Base-by-base conservation (phyloP, 352 stramenopile species). In the Phytopythium aichiense region DNA sequence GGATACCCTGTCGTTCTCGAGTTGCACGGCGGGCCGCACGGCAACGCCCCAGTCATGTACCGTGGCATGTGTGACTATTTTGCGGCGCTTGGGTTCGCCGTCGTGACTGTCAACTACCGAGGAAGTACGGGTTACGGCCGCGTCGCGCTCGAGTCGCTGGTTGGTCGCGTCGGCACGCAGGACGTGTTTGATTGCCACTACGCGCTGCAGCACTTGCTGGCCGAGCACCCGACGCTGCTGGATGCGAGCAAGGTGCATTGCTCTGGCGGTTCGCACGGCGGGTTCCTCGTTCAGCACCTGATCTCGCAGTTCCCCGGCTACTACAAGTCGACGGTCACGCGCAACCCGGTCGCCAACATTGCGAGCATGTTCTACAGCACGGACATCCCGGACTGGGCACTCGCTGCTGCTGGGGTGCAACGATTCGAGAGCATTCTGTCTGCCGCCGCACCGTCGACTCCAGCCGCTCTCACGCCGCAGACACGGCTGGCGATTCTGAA, bases 301-400 rank as follows among this genome's bases (percentile, higher is more conserved):
- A 95, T 98, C 54, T 90, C 81, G 12, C 91, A 98, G 69, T 97
- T 98, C 73, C 95, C 96, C n/a, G 77, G 87, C 16, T 86, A 98
- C 51, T 99, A 98, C 80, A 88, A 89, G 65, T 96, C 89, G 22
- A 94, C 82, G 25, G 87, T 91, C 30, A 74, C 88, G 53, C 79
- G 88, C 43, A 98, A 98, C 74, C 95, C 93, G 3, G 93, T 98
- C 7, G 96, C 87, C 0, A 98, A 99, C 74, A 96, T 99, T 64
- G 81, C 93, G 28, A 90, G 79, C 38, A 92, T 98, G 85, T 89
- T 97, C 42, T 97, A 92, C 68, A 83, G 84, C 22, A 98, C 90
- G 18, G 96, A 99, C 74, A 99, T 99, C 74, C 91, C 93, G n/a
- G 96, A 99, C 63, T 99, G 96, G 96, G 94, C 83, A 28, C 85